Percentiles rank a stretch among this genome's conserved stretches.
These are phyloP conservation scores for Emmonsiellopsis sp. DNA, from an alignment of 2,329 filamentous ascomycete species.

Conservation along the genomic window DNA sequence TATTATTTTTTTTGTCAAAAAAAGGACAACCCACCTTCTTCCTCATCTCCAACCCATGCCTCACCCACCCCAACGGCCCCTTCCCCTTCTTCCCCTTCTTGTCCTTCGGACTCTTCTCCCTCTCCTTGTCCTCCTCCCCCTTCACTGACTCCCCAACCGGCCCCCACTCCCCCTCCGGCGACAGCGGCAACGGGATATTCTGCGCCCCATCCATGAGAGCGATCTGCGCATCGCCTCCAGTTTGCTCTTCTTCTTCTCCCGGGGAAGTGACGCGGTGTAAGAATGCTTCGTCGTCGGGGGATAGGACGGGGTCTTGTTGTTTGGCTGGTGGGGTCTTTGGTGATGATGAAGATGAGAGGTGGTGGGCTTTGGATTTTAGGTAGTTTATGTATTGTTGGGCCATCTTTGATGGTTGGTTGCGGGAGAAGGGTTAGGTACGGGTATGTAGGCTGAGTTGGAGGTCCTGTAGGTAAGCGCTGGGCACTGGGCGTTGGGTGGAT, in stretches of 20 bases:
- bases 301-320: conserved; percentile 40
- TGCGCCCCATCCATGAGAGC: conserved; percentile 38
- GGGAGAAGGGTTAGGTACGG: neutral
- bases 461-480: too few relatives aligned
- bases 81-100: conserved; percentile 29
- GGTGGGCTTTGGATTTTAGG: conserved; percentile 30
- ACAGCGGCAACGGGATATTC: conserved; percentile 42
- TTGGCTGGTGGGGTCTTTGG: conserved; percentile 19
- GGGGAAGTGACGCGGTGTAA: conserved; percentile 43
- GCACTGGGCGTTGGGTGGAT: too few relatives aligned
- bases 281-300: conserved; percentile 53
- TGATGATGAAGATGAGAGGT: neutral
- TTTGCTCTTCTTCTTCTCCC: conserved; percentile 19
- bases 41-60: conserved; percentile 27
- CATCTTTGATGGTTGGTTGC: neutral
- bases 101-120: conserved; percentile 16
- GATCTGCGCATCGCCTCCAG: conserved; percentile 36
- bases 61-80: conserved; percentile 32
- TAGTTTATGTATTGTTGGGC: conserved; percentile 37
- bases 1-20: too few relatives aligned
- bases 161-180: conserved; percentile 36
- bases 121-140: conserved; percentile 21
- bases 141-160: conserved; percentile 13
- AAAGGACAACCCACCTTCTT: conserved; percentile 21
- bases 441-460: neutral